Evolutionary conservation across 2,329 filamentous ascomycete genomes (phyloP), one percentile per base, ranked within the genome.

Genomic region (Phyllosticta citribraziliensis): DNA sequence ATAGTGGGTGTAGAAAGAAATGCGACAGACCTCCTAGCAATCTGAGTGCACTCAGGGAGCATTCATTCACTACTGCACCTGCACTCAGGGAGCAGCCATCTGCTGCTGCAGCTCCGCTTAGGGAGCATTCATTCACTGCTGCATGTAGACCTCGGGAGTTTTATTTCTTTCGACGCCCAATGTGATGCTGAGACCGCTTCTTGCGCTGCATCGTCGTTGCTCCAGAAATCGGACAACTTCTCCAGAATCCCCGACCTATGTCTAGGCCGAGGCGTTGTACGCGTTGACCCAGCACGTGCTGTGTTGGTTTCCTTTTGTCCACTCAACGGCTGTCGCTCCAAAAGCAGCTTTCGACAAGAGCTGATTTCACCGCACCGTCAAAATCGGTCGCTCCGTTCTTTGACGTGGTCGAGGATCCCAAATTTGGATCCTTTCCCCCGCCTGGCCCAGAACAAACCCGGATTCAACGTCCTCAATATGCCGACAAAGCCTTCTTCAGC

Each of bases 381-480:
- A 40, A 6, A 56, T 50, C 14, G 47, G 5, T 3, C 22, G 20
- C 17, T 4, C n/a, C 20, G n/a, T 22, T 33, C n/a, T n/a, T n/a
- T n/a, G n/a, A 53, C 19, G 51, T 53, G 51, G 51, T 9, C 9
- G 51, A 22, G 20, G 56, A 74, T 69, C 3, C 73, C 75, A 56
- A 75, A 74, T 19, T 75, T 74, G 56, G 70, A 68, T 0, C 73
- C 75, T 1, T 73, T 74, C 0, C 75, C 75, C 11, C 66, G 64
- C 2, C 76, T 55, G 1, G 69, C 75, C 73, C 74, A 76, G 62
- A 74, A 76, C 11, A 77, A 66, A 24, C 75, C 73, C 3, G 67
- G 19, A 40, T 76, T 67, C 5, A 66, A 56, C 0, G 64, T 64
- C 5, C 59, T 22, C 8, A 70, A 74, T 3, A 67, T 73, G 19